Evolutionary conservation across 176 grass and related monocot species (phyloP), one percentile per base, ranked within the genome.

Genomic region (Rhynchospora breviuscula): DNA sequence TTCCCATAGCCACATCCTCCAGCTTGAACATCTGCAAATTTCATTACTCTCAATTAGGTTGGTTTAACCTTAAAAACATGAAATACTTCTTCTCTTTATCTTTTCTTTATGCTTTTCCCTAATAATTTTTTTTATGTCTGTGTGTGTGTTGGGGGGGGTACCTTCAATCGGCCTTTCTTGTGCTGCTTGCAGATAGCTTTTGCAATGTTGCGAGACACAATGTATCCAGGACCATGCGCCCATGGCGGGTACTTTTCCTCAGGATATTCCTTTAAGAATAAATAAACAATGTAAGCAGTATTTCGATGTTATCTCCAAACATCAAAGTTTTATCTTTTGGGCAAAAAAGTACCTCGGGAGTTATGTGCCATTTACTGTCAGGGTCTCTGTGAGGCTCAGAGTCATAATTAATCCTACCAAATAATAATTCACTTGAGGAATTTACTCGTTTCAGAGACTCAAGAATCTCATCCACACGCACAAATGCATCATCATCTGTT

Each of bases 401-500:
- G 67, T 92, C 87, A 81, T 90, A 89, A 89, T 99, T 94, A n/a
- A 99, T 92, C 23, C 85, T 87, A 19, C 97, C 97, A 89, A 90
- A 99, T 76, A 99, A 43, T 47, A 99, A 86, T 60, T 88, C 93
- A 69, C 86, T 90, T 67, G 78, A 92, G 70, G 90, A 71, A 88
- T 96, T 99, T 85, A 81, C 61, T 69, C 48, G 75, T 33, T 90
- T 61, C 60, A 99, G 63, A 79, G 91, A 92, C 61, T 79, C 83
- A 73, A 99, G 89, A 81, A 99, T 86, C 85, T 95, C 97, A 80
- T 99, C 97, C 12, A 99, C 81, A 81, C 97, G 89, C 80, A 99
- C 97, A 89, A 99, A 99, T 88, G 97, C 97, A 85, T 99, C 97
- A 77, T 99, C 97, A 70, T 99, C 97, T 64, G 97, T 99, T 90